Evolutionary conservation across 2,329 filamentous ascomycete species (phyloP).

Genomic region (Fusarium napiforme): DNA sequence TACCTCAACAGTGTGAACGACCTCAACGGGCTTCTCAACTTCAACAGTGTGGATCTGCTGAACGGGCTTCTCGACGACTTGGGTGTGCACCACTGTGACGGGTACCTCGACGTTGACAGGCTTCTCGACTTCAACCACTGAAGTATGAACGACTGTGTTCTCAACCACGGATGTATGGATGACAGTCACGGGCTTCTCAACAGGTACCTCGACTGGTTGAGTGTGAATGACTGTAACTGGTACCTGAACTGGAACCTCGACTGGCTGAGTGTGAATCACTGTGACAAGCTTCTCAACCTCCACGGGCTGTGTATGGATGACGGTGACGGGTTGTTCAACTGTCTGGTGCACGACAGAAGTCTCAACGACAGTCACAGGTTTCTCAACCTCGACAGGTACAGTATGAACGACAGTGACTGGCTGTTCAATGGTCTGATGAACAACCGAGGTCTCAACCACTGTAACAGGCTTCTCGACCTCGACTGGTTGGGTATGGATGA

Average conservation of each 20-base stretch:
- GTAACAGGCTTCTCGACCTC: background rate
- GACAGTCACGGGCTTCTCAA: constrained; percentile 13
- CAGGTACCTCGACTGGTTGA: background rate
- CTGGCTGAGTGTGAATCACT: constrained; percentile 3
- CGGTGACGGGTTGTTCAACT: constrained; percentile 2
- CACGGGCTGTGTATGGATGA: constrained; percentile 16
- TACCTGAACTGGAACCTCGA: background rate
- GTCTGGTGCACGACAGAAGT: constrained; percentile 19
- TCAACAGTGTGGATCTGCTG: constrained; percentile 13
- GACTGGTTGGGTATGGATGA: background rate
- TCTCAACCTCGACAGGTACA: background rate
- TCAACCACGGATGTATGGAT: constrained; percentile 23
- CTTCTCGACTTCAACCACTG: constrained; percentile 10
- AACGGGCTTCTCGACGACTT: background rate
- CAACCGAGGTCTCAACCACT: background rate
- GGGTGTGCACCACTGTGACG: constrained; percentile 4
- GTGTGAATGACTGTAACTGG: constrained; percentile 20
- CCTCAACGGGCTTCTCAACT: constrained; percentile 15
- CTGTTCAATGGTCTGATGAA: constrained; percentile 1
- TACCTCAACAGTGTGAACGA: constrained; percentile 16
- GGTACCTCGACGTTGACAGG: constrained; percentile 16
- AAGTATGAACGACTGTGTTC: constrained; percentile 16
- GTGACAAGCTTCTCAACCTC: constrained; percentile 6
- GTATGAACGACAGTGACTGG: background rate
- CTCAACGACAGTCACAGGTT: constrained; percentile 2